phyloP scores from a whole-genome alignment of 2,329 filamentous ascomycete genomes.

The Trichoderma sp. region DNA sequence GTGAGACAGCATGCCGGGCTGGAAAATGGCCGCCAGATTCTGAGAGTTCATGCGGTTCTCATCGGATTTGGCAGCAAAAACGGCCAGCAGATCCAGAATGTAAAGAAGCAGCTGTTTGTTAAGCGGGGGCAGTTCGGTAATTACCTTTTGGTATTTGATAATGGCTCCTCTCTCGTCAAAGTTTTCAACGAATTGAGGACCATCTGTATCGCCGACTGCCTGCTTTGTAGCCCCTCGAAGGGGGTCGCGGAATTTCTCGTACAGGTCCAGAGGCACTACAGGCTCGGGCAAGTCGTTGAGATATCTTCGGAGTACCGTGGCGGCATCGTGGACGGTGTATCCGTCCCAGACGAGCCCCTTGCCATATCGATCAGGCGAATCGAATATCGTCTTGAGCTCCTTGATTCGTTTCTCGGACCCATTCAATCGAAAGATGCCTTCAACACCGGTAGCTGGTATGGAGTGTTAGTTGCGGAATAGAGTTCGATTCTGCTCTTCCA shows the following conservation, averaged over 20 bases:
- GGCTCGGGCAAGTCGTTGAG: slow-evolving; percentile 95
- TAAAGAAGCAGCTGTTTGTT: slow-evolving; percentile 94
- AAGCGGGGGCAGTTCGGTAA: slow-evolving; percentile 86
- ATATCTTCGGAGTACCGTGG: slow-evolving; percentile 92
- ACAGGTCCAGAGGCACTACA: slow-evolving; percentile 90
- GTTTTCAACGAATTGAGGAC: slow-evolving; percentile 66
- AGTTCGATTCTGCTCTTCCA: not conserved
- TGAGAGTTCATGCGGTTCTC: slow-evolving; percentile 95
- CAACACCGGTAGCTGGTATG: slow-evolving; percentile 77
- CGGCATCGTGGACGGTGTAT: slow-evolving; percentile 97
- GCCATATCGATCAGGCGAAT: slow-evolving; percentile 91
- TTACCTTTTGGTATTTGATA: slow-evolving; percentile 78
- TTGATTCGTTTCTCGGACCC: slow-evolving; percentile 98
- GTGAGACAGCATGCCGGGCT: slow-evolving; percentile 93
- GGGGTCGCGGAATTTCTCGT: slow-evolving; percentile 85
- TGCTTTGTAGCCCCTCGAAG: slow-evolving; percentile 70
- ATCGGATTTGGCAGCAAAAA: slow-evolving; percentile 95
- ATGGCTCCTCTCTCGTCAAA: slow-evolving; percentile 69
- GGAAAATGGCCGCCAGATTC: slow-evolving; percentile 95
- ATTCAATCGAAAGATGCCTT: slow-evolving; percentile 94
- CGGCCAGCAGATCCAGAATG: slow-evolving; percentile 90
- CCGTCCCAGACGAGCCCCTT: slow-evolving; percentile 97
- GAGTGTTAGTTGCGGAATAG: slow-evolving; percentile 24
- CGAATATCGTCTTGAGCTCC: slow-evolving; percentile 86
- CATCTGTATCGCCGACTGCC: slow-evolving; percentile 66